These are phyloP conservation scores for Obelidium mucronatum DNA, from an alignment of 192 early-diverging fungal genomes.

Conservation along the genomic window DNA sequence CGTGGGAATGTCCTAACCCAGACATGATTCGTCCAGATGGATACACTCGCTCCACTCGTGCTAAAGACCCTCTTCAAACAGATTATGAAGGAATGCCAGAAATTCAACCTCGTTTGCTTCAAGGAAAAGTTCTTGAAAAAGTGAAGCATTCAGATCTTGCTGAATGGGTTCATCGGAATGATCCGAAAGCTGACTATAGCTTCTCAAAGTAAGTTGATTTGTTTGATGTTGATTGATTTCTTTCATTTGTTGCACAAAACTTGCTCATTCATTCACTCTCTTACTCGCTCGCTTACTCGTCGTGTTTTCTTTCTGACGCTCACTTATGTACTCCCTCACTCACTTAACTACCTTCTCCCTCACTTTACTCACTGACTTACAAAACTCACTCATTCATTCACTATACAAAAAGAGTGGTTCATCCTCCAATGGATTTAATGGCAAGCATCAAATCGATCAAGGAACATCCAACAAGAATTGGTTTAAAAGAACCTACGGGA, in stretches of 20 bases:
- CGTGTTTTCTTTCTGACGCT: too few species aligned
- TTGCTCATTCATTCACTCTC: too few species aligned
- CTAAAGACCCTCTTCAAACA: constrained; percentile 42
- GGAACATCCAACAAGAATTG: constrained; percentile 2
- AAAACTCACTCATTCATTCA: too few species aligned
- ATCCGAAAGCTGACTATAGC: constrained; percentile 34
- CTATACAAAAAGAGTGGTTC: constrained; percentile 30
- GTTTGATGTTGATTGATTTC: background rate
- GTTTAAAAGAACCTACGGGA: constrained; percentile 53
- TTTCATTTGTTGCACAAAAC: background rate
- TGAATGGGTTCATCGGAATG: constrained; percentile 39
- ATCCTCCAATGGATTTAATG: constrained; percentile 38
- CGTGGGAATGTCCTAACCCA: constrained; percentile 40
- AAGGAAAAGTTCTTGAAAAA: constrained; percentile 7
- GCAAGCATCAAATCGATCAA: background rate
- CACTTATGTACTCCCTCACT: too few species aligned
- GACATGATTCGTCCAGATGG: constrained; percentile 50
- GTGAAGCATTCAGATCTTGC: constrained; percentile 28
- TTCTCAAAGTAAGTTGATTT: constrained; percentile 40
- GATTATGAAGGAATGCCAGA: constrained; percentile 18
- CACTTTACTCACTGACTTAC: too few species aligned
- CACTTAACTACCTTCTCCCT: too few species aligned
- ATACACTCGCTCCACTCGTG: constrained; percentile 49
- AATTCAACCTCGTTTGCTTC: constrained; percentile 28
- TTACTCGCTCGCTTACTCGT: too few species aligned